Evolutionary conservation across 108 stramenopile species (phyloP).

Genomic region (Cyclotella sp.): DNA sequence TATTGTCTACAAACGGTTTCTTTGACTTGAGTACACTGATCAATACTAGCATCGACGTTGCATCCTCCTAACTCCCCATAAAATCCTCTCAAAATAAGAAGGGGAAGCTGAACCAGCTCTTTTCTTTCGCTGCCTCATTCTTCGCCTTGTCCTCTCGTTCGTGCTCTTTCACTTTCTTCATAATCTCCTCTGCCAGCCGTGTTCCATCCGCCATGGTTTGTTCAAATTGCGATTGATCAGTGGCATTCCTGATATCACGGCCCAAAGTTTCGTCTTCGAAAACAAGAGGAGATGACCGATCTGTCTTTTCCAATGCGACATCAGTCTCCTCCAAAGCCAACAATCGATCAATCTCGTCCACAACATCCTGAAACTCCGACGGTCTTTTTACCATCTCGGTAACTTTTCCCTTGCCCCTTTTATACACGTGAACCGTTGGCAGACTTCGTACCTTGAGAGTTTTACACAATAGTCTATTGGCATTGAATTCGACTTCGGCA

Average conservation of each 20-base stretch:
- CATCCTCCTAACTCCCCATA: no score
- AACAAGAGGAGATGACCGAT: not conserved
- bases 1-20: no score
- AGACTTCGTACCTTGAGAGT: constrained; percentile 66
- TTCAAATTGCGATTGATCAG: constrained; percentile 24
- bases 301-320: constrained; percentile 10
- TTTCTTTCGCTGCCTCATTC: constrained; percentile 8
- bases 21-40: no score
- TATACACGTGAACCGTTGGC: constrained; percentile 67
- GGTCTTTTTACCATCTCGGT: constrained; percentile 45
- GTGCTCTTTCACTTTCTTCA: constrained; percentile 24
- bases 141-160: constrained; percentile 4
- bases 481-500: constrained; percentile 67
- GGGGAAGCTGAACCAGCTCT: constrained; percentile 32
- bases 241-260: not conserved
- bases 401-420: constrained; percentile 34
- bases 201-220: constrained; percentile 32
- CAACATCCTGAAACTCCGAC: constrained; percentile 44
- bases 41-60: no score
- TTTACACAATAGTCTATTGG: constrained; percentile 57
- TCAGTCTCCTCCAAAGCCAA: constrained; percentile 17
- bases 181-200: constrained; percentile 37
- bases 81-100: constrained; percentile 15
- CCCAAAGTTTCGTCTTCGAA: not conserved
- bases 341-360: constrained; percentile 46